Conservation (phyloP, 495 filamentous ascomycete species). For the Filosporella fistucella region DNA sequence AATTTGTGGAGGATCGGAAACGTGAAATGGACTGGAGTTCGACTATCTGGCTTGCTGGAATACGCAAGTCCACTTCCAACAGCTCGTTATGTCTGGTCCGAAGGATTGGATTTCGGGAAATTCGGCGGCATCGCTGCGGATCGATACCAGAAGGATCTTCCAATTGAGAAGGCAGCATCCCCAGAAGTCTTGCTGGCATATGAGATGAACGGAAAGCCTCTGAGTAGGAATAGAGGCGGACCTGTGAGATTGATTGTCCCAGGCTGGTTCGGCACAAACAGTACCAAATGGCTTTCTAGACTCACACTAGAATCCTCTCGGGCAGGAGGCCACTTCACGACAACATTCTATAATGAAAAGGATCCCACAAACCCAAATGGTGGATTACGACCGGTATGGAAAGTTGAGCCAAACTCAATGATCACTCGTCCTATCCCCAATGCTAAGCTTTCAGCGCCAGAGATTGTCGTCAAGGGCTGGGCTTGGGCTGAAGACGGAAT, state of each 20-base stretch:
- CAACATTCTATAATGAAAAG: too few relatives aligned
- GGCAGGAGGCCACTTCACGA: too few relatives aligned
- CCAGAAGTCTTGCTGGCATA: conserved; percentile 2
- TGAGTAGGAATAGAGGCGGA: neutral
- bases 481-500: too few relatives aligned
- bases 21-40: neutral
- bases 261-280: conserved; percentile 5
- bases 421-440: too few relatives aligned
- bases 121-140: neutral
- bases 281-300: neutral
- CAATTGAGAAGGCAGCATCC: neutral
- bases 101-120: neutral
- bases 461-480: too few relatives aligned
- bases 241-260: conserved; percentile 4
- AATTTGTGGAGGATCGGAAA: conserved; percentile 5
- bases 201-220: conserved; percentile 7
- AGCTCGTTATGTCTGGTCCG: neutral
- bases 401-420: too few relatives aligned
- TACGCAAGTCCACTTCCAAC: neutral
- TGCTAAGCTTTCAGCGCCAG: too few relatives aligned
- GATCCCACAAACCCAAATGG: too few relatives aligned
- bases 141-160: conserved; percentile 3
- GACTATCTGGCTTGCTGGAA: neutral
- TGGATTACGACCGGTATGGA: too few relatives aligned
- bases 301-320: too few relatives aligned